phyloP scores from a whole-genome alignment of 75 land plant species.

The Picea sitchensis region DNA sequence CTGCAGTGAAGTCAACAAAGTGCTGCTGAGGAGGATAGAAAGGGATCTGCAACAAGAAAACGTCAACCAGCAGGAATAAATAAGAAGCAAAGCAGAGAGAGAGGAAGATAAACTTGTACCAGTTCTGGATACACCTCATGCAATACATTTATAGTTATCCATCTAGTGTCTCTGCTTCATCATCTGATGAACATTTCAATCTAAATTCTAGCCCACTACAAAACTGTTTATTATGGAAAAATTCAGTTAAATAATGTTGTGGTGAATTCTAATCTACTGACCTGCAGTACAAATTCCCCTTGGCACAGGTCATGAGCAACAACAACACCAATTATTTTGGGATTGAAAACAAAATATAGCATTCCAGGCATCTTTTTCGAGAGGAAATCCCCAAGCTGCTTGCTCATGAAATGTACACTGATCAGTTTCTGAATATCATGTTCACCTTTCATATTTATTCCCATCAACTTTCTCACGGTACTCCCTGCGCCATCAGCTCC shows the following conservation, averaged over 20 bases:
- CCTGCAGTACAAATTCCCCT: slow-evolving; percentile 98
- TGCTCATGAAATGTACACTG: slow-evolving; percentile 86
- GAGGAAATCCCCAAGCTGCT: slow-evolving; percentile 62
- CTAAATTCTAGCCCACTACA: neutral
- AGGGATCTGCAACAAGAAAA: slow-evolving; percentile 61
- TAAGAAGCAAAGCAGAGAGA: neutral
- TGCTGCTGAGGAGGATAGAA: slow-evolving; percentile 96
- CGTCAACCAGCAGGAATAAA: neutral
- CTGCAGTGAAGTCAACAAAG: slow-evolving; percentile 64
- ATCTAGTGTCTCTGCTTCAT: neutral
- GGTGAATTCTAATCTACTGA: slow-evolving; percentile 15
- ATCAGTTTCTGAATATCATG: slow-evolving; percentile 77
- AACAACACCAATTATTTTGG: slow-evolving; percentile 84
- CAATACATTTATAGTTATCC: neutral
- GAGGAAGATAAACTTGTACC: neutral
- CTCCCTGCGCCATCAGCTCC: slow-evolving; percentile 97
- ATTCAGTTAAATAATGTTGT: neutral
- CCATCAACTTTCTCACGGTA: slow-evolving; percentile 60
- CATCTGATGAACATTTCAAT: neutral
- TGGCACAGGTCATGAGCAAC: slow-evolving; percentile 91
- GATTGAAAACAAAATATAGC: slow-evolving; percentile 92
- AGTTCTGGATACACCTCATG: neutral
- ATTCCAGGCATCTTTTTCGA: slow-evolving; percentile 76
- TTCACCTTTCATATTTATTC: slow-evolving; percentile 74
- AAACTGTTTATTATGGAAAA: neutral